Percentiles rank a stretch among this genome's conserved stretches.
Evolutionary conservation across 495 filamentous ascomycete species (phyloP).

Genomic region (Cercophora samala): DNA sequence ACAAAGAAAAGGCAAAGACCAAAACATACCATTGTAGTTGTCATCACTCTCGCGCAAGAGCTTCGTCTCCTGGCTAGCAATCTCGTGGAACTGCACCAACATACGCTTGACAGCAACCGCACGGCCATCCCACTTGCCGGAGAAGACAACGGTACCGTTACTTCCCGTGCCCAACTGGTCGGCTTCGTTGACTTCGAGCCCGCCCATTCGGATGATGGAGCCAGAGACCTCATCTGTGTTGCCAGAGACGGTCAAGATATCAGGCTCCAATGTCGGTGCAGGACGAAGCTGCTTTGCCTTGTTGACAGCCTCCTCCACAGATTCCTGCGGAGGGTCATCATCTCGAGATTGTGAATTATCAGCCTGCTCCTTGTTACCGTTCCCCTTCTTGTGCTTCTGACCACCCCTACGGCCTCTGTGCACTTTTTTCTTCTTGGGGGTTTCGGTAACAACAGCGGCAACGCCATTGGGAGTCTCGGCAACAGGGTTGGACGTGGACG

Average conservation of each 20-base stretch:
- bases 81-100: slow-evolving; percentile 90
- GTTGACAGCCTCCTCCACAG: slow-evolving; percentile 44
- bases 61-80: slow-evolving; percentile 89
- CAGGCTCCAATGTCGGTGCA: slow-evolving; percentile 54
- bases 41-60: slow-evolving; percentile 90
- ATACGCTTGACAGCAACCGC: slow-evolving; percentile 96
- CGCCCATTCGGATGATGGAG: slow-evolving; percentile 64
- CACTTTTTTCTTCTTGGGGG: slow-evolving; percentile 67
- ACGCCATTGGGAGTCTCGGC: slow-evolving; percentile 37
- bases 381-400: slow-evolving; percentile 61
- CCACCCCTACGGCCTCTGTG: slow-evolving; percentile 82
- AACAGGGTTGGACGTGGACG: background rate
- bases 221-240: slow-evolving; percentile 55
- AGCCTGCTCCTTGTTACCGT: slow-evolving; percentile 35
- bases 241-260: slow-evolving; percentile 48
- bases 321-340: slow-evolving; percentile 34
- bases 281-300: slow-evolving; percentile 45
- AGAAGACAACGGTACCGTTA: slow-evolving; percentile 82
- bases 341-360: slow-evolving; percentile 44
- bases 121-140: slow-evolving; percentile 82
- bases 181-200: slow-evolving; percentile 69
- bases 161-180: slow-evolving; percentile 74
- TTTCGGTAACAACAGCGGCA: slow-evolving; percentile 37
- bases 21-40: slow-evolving; percentile 67
- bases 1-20: background rate